A percentile compares a stretch with the other conserved stretches of the same genome.
phyloP scores from a whole-genome alignment of 371 early-diverging fungal species.

The Chytridium lagenaria region DNA sequence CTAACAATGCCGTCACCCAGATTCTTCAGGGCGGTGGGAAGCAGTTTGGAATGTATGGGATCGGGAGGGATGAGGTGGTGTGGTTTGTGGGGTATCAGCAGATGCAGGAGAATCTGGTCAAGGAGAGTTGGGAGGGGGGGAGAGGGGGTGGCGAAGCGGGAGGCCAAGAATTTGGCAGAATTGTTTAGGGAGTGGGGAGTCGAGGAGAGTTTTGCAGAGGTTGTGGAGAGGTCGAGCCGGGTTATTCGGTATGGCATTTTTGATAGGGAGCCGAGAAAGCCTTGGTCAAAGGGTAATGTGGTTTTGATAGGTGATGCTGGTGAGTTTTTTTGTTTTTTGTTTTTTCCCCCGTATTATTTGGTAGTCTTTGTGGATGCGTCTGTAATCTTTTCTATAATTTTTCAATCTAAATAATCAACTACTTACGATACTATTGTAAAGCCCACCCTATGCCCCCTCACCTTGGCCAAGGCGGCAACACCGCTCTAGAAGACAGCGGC shows the following conservation, averaged over 20 bases:
- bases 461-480: constrained; percentile 39
- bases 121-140: constrained; percentile 17
- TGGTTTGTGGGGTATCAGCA: constrained; percentile 13
- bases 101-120: constrained; percentile 6
- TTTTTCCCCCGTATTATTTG: not conserved
- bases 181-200: constrained; percentile 7
- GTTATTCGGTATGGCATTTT: constrained; percentile 20
- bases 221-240: not conserved
- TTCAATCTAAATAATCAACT: no score
- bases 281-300: constrained; percentile 24
- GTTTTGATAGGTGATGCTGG: constrained; percentile 41
- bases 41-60: constrained; percentile 20
- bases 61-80: constrained; percentile 8
- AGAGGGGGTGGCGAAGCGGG: constrained; percentile 8
- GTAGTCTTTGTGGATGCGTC: not conserved
- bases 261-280: constrained; percentile 1
- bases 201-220: not conserved
- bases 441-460: constrained; percentile 40
- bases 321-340: constrained; percentile 18
- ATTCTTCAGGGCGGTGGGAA: constrained; percentile 9
- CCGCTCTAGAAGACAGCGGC: constrained; percentile 40
- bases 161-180: not conserved
- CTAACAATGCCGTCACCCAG: not conserved
- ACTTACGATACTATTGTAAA: not conserved
- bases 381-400: not conserved